Percentiles rank a stretch among this genome's conserved stretches.
Conservation (phyloP, 176 grass and related monocot species). For the Alopecurus myosuroides region DNA sequence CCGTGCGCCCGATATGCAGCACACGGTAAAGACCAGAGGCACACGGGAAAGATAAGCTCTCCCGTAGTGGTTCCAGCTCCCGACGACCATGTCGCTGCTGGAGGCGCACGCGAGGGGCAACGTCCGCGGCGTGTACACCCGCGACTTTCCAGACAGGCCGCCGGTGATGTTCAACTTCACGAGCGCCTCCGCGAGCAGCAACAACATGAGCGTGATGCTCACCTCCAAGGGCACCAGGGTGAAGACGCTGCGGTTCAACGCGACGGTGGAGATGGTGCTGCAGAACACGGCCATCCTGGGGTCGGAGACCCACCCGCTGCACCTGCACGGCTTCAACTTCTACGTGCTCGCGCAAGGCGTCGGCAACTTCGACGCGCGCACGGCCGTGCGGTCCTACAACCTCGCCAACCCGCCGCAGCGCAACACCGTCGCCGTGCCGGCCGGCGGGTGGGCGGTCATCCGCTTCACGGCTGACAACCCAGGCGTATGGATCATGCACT, state of each 20-base stretch:
- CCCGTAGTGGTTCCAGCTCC: no score
- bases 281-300: conserved; percentile 60
- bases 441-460: conserved; percentile 50
- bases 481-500: conserved; percentile 58
- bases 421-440: conserved; percentile 53
- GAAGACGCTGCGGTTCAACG: conserved; percentile 49
- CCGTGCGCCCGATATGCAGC: no score
- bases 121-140: no score
- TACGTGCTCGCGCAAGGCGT: conserved; percentile 41
- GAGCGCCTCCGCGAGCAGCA: no score
- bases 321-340: conserved; percentile 60
- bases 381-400: conserved; percentile 23
- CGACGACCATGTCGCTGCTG: no score
- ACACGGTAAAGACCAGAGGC: no score
- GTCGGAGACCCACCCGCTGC: conserved; percentile 51
- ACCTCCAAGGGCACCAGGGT: conserved; percentile 46
- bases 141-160: no score
- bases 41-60: no score
- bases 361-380: conserved; percentile 36
- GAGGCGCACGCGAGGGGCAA: no score
- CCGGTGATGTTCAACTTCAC: no score
- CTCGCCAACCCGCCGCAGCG: conserved; percentile 46
- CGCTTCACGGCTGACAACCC: conserved; percentile 60
- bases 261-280: conserved; percentile 59
- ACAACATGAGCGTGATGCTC: neutral